Evolutionary conservation across 306 rosid species (phyloP).

Genomic region (Vigna mungo): DNA sequence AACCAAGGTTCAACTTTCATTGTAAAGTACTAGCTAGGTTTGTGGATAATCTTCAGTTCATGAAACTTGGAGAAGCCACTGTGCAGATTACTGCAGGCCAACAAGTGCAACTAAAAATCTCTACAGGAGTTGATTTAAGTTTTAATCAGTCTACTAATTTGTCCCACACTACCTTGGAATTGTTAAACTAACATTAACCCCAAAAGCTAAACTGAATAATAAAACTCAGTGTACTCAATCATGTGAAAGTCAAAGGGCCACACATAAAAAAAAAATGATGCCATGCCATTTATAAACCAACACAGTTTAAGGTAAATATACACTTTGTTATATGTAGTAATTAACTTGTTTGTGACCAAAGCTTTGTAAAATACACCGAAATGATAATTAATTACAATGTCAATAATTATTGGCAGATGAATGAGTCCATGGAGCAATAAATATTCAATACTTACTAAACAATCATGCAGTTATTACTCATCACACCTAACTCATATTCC

Average conservation of each 20-base stretch:
- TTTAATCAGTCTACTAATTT: constrained; percentile 42
- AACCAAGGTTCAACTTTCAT: constrained; percentile 10
- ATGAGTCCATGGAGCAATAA: background rate
- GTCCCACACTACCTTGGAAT: constrained; percentile 16
- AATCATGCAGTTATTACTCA: constrained; percentile 10
- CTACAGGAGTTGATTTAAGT: constrained; percentile 24
- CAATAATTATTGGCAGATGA: constrained; percentile 1
- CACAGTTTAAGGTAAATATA: constrained; percentile 4
- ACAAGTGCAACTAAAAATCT: constrained; percentile 23
- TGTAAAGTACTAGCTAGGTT: background rate
- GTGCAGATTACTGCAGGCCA: constrained; percentile 31
- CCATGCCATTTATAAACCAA: background rate
- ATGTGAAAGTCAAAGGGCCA: constrained; percentile 36
- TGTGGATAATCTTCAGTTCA: background rate
- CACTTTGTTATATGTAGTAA: background rate
- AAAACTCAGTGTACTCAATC: constrained; percentile 3
- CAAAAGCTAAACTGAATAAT: constrained; percentile 19
- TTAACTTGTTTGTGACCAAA: constrained; percentile 12
- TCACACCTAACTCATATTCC: constrained; percentile 43
- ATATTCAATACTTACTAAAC: constrained; percentile 22
- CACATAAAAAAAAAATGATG: constrained; percentile 27
- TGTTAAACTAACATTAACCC: constrained; percentile 30
- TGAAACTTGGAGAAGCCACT: constrained; percentile 36
- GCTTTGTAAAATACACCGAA: constrained; percentile 35
- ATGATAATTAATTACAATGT: constrained; percentile 35